phyloP scores from a whole-genome alignment of 352 stramenopile genomes.

The Peronospora belbahrii region DNA sequence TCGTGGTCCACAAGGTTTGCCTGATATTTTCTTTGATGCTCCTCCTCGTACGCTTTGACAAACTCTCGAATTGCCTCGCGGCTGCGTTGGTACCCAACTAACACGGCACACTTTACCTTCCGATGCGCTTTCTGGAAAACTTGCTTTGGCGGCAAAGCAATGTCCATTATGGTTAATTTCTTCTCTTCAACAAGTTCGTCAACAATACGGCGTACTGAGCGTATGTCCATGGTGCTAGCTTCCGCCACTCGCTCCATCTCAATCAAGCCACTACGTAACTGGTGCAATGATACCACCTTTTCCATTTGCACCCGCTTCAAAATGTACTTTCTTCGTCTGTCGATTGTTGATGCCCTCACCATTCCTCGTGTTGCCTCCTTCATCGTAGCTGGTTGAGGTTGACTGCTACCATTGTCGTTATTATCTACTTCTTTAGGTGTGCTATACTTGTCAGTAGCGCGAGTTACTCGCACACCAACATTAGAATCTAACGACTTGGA shows the following conservation, averaged over 20 bases:
- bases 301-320: conserved; percentile 44
- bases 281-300: conserved; percentile 65
- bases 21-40: conserved; percentile 58
- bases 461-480: conserved; percentile 22
- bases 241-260: conserved; percentile 38
- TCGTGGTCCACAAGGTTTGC: conserved; percentile 44
- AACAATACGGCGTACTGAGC: conserved; percentile 57
- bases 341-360: conserved; percentile 45
- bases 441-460: conserved; percentile 23
- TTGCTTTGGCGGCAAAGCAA: conserved; percentile 56
- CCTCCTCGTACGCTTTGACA: conserved; percentile 52
- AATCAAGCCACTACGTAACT: conserved; percentile 47
- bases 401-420: conserved; percentile 5
- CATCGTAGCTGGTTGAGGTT: conserved; percentile 47
- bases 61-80: conserved; percentile 44
- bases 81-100: conserved; percentile 44
- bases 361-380: conserved; percentile 42
- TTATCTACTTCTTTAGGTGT: conserved; percentile 14
- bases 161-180: conserved; percentile 48
- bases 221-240: conserved; percentile 47
- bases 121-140: conserved; percentile 56
- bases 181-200: conserved; percentile 49
- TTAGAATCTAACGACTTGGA: conserved; percentile 1
- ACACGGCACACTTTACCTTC: conserved; percentile 59
- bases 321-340: conserved; percentile 48